A percentile compares a stretch with the other conserved stretches of the same genome.
phyloP scores from a whole-genome alignment of 768 basidiomycete genomes.

The Fibroporia radiculosa region DNA sequence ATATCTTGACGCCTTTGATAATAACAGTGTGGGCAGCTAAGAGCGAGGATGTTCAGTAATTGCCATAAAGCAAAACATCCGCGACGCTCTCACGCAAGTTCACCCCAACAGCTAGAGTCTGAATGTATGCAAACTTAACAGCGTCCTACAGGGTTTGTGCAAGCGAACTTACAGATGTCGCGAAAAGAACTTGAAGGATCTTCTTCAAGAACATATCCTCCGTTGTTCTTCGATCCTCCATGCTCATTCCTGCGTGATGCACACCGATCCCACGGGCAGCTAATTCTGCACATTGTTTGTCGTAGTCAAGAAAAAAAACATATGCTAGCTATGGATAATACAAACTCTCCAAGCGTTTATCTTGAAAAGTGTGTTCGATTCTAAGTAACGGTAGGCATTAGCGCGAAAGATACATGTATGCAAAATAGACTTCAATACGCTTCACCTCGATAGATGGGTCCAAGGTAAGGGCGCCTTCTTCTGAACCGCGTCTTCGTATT shows the following conservation, averaged over 20 bases:
- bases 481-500: constrained; percentile 51
- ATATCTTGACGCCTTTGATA: constrained; percentile 84
- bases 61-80: neutral
- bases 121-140: constrained; percentile 6
- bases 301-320: neutral
- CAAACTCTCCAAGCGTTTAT: constrained; percentile 59
- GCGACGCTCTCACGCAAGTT: constrained; percentile 66
- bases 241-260: constrained; percentile 83
- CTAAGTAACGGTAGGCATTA: constrained; percentile 32
- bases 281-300: constrained; percentile 39
- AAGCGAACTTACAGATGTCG: constrained; percentile 63
- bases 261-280: constrained; percentile 74
- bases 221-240: constrained; percentile 63
- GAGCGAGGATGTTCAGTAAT: neutral
- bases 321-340: neutral
- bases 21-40: constrained; percentile 89
- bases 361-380: constrained; percentile 47
- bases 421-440: neutral
- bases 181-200: constrained; percentile 58
- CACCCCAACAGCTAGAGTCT: constrained; percentile 95
- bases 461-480: constrained; percentile 55
- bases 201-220: constrained; percentile 71
- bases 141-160: neutral
- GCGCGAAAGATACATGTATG: neutral
- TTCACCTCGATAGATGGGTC: constrained; percentile 50